Evolutionary conservation across 1,284 basidiomycete species (phyloP).

Genomic region (Apiotrichum akiyoshidainum): DNA sequence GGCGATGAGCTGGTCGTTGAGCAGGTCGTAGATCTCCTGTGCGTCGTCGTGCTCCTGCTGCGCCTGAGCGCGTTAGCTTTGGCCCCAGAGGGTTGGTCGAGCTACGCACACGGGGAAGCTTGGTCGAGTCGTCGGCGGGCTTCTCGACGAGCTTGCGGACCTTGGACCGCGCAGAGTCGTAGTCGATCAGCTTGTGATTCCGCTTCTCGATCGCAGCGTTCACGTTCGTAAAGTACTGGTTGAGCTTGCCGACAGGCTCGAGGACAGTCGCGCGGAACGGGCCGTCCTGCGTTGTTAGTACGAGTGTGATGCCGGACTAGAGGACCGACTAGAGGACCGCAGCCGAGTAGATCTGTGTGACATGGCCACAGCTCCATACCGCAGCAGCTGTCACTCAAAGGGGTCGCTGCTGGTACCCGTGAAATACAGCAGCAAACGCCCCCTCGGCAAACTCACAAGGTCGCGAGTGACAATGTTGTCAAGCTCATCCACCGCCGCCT

Average conservation of each 20-base stretch:
- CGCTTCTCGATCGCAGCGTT: conserved; percentile 93
- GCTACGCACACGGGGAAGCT: conserved; percentile 69
- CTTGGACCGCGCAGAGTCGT: conserved; percentile 85
- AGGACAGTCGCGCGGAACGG: conserved; percentile 93
- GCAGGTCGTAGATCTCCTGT: conserved; percentile 85
- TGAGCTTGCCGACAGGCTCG: conserved; percentile 94
- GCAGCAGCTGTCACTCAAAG: background rate
- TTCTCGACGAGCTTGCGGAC: conserved; percentile 88
- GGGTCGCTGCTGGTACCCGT: background rate
- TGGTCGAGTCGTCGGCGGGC: conserved; percentile 87
- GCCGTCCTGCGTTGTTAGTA: conserved; percentile 63
- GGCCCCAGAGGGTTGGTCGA: background rate
- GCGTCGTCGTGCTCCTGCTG: conserved; percentile 94
- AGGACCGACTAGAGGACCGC: no score
- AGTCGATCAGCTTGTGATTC: conserved; percentile 97
- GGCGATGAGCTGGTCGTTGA: conserved; percentile 85
- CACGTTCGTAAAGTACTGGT: conserved; percentile 87
- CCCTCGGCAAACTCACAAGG: conserved; percentile 58
- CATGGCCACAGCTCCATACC: background rate
- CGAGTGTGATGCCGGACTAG: background rate
- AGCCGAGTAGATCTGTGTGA: no score
- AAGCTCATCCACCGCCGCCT: conserved; percentile 88
- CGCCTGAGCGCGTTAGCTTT: conserved; percentile 56
- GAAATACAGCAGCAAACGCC: background rate
- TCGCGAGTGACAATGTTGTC: conserved; percentile 82